Evolutionary conservation across 2,329 filamentous ascomycete genomes (phyloP), one percentile per base, ranked within the genome.

Genomic region (Periglandula ipomoeae): DNA sequence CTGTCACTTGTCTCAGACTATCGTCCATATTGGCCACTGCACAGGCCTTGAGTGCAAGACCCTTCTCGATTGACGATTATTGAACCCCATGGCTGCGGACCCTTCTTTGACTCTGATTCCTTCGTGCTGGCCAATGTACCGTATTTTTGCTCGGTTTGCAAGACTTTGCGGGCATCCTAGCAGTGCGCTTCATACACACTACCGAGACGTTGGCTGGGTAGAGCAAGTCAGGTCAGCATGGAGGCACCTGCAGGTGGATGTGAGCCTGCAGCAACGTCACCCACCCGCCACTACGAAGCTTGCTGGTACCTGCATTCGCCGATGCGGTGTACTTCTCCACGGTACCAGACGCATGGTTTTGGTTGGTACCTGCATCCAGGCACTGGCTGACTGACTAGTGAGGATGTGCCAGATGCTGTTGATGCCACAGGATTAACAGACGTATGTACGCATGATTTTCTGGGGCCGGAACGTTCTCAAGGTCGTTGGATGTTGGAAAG

Each of bases 251-350:
- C 11, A 27, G 26, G 26, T 5, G 11, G 26, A 15, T 32, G 30
- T 32, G 35, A 38, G 19, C 35, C 19, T 20, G 35, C 35, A 17
- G 35, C 15, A 38, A 8, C 5, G 35, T n/a, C 35, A 38, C 35
- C 35, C 15, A 38, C 15, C 35, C 13, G 35, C 32, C 22, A 37
- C 19, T 15, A 39, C 8, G 22, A n/a, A 41, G n/a, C 17, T 47
- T 47, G 46, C 46, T 42, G 46, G 46, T 47, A 47, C 37, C 38
- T 32, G 32, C 35, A 23, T 27, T 17, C 23, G 26, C 44, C 44
- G 34, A 39, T 22, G 34, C 24, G 24, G 24, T 38, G 44, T 7
- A 27, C 15, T 22, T 37, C 38, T 35, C 38, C 46, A 47, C 46
- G 23, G 35, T 26, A 23, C 8, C 46, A 47, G 4, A 38, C 19